These are phyloP conservation scores for Diversispora epigaea DNA, from an alignment of 192 early-diverging fungal genomes.

Conservation along the genomic window DNA sequence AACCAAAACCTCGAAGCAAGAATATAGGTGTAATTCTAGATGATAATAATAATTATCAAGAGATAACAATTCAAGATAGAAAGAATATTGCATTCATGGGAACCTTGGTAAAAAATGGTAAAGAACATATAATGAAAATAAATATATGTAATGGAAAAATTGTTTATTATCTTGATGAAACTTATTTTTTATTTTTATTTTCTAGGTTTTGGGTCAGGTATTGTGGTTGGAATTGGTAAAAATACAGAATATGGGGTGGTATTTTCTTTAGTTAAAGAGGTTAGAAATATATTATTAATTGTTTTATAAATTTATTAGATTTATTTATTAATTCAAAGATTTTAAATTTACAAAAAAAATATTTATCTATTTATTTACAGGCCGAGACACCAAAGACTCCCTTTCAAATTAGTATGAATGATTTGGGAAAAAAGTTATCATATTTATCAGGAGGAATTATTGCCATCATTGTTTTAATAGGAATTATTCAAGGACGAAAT, in stretches of 20 bases:
- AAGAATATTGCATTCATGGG: conserved; percentile 96
- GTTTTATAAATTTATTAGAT: conserved; percentile 7
- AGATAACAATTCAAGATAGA: conserved; percentile 67
- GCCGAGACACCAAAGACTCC: conserved; percentile 89
- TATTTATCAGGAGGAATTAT: conserved; percentile 86
- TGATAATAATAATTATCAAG: conserved; percentile 33
- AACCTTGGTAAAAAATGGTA: conserved; percentile 82
- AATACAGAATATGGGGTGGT: conserved; percentile 95
- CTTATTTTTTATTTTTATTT: background rate
- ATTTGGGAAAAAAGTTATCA: conserved; percentile 85
- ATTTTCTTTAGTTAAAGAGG: conserved; percentile 91
- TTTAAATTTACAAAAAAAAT: background rate
- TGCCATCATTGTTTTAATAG: conserved; percentile 78
- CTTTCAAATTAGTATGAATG: conserved; percentile 92
- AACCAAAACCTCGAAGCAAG: conserved; percentile 81
- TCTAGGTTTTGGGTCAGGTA: conserved; percentile 75
- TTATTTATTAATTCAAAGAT: background rate
- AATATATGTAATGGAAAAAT: background rate
- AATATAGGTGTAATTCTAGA: conserved; percentile 49
- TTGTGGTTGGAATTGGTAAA: conserved; percentile 87
- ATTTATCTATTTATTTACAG: conserved; percentile 36
- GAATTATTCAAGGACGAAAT: conserved; percentile 81
- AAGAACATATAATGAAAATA: background rate
- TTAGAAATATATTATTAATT: conserved; percentile 33
- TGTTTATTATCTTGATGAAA: background rate